These are phyloP conservation scores for Pistacia vera DNA, from an alignment of 345 rosid genomes.

Conservation along the genomic window DNA sequence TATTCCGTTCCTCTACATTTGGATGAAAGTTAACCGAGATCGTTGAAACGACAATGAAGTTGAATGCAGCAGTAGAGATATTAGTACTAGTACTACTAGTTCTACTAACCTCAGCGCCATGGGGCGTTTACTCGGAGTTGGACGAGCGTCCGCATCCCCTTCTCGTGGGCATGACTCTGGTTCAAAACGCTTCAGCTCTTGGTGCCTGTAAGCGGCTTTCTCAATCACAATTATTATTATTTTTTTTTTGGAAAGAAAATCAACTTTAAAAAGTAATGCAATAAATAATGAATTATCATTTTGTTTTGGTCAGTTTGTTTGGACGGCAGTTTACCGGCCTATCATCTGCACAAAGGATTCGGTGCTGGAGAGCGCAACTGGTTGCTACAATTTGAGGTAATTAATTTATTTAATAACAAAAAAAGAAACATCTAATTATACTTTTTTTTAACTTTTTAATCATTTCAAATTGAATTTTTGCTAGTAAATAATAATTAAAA, in stretches of 20 bases:
- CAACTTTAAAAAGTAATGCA: background rate
- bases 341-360: slow-evolving; percentile 77
- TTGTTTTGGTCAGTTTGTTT: slow-evolving; percentile 56
- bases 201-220: slow-evolving; percentile 64
- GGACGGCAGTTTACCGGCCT: slow-evolving; percentile 97
- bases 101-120: slow-evolving; percentile 14
- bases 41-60: slow-evolving; percentile 1
- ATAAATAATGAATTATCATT: background rate
- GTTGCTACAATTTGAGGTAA: slow-evolving; percentile 95
- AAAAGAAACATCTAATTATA: too few relatives aligned
- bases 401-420: background rate
- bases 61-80: background rate
- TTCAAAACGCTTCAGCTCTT: slow-evolving; percentile 51
- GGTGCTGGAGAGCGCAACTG: slow-evolving; percentile 81
- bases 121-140: slow-evolving; percentile 33
- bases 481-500: too few relatives aligned
- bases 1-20: background rate
- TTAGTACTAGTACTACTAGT: slow-evolving; percentile 22
- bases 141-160: slow-evolving; percentile 26
- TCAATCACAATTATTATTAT: background rate
- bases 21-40: too few relatives aligned
- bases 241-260: background rate
- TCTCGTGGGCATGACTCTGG: slow-evolving; percentile 75
- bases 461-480: too few relatives aligned
- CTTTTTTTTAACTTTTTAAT: too few relatives aligned